Base-by-base conservation (phyloP, 1,284 basidiomycete species). In the Sanghuangporus weigelae region DNA sequence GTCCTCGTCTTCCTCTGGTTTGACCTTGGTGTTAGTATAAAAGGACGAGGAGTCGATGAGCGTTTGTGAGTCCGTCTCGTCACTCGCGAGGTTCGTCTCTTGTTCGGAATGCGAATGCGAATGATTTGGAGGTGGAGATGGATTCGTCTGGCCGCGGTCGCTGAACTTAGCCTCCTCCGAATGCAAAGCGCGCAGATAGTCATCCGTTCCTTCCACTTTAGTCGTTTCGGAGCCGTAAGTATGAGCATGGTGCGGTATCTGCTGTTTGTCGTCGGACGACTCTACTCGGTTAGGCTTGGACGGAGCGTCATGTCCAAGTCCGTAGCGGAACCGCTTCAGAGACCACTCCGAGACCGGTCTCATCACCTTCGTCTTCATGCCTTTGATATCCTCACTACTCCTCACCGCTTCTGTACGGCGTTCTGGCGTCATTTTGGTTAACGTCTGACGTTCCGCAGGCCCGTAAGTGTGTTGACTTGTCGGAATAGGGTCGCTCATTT, bases 301-400 rank as follows among this genome's bases (percentile, higher is more conserved):
- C 14, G 21, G 3, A 7, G 31, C 39, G 6, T 11, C 40, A 2
- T 7, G 44, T 16, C 12, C 7, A 2, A n/a, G 31, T 31, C 38
- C 46, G 19, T 21, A 50, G 1, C 55, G n/a, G 7, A 62, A 57
- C 23, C 62, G 56, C 49, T 58, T 63, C 36, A 63, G 58, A 49
- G 56, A 51, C 62, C 62, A 63, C 36, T 59, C 19, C 36, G 56
- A 35, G 38, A 38, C 62, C 6, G 62, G 57, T 38, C 38, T 54
- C 48, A 16, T 54, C 40, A 21, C 56, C 50, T 42, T 36, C 49
- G 5, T 12, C 12, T 38, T 36, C 19, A n/a, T 26, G 12, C 35
- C 57, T 35, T 36, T 38, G 2, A 7, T 16, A 36, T 55, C 36
- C 12, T 11, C 21, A 7, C 7, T n/a, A 16, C 16, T 35, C 54